Base-by-base conservation (phyloP, 768 basidiomycete genomes). In the Cystobasidium tubakii region DNA sequence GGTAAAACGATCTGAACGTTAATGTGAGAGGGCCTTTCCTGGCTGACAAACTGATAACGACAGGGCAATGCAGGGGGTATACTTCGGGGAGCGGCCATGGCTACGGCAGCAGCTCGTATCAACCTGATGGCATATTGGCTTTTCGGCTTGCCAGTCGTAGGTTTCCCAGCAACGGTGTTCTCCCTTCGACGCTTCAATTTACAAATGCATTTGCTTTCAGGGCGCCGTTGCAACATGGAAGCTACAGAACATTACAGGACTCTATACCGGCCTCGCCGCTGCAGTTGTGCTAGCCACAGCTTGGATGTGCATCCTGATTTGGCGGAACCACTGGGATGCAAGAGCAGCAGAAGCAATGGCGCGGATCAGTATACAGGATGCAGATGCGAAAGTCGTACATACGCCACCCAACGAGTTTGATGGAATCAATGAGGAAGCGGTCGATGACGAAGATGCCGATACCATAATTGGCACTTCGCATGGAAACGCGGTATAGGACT, bases 41-140 rank as follows among this genome's bases (percentile, higher is more conserved):
- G 23, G 39, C n/a, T n/a, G 39, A n/a, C n/a, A 25, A 3, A 50
- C 15, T 63, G 12, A 9, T 63, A 7, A 31, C n/a, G 31, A n/a
- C n/a, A n/a, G n/a, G n/a, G n/a, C n/a, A n/a, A n/a, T n/a, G n/a
- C n/a, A n/a, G n/a, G n/a, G n/a, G n/a, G n/a, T n/a, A 55, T 33
- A 6, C 29, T 71, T 4, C 7, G 36, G 21, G 69, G 69, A 29
- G 69, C 69, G 15, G 69, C 54, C 7, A 15, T 57, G 6, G 54
- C 69, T 21, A 55, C 33, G 1, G 34, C 54, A n/a, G 69, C 69
- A 27, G 69, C 69, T 7, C 54, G 69, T 1, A 71, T 71, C 55
- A 71, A 71, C 55, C 33, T 71, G 4, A 9, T 71, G 27, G 50
- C 54, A 1, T 71, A 71, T 31, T 71, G 69, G 69, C 53, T 60